Evolutionary conservation across 495 filamentous ascomycete genomes (phyloP).

Genomic region (Trichodelitschia bisporula): DNA sequence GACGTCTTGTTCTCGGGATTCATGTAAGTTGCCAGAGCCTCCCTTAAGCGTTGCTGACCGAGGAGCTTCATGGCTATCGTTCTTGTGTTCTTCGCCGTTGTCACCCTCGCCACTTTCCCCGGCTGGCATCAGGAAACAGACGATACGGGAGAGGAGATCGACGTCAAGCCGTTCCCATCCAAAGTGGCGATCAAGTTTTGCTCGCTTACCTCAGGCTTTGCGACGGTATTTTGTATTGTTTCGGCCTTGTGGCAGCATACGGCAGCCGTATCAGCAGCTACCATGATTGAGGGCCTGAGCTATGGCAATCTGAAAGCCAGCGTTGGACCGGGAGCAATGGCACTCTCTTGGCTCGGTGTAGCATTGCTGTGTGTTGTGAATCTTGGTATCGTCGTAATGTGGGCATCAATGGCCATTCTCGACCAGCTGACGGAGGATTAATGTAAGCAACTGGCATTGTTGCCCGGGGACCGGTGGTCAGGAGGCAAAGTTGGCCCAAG

Average conservation of each 20-base stretch:
- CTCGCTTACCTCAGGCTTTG: neutral
- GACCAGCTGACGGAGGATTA: too few relatives aligned
- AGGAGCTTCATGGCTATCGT: neutral
- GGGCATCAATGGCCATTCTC: too few relatives aligned
- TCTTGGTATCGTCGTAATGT: too few relatives aligned
- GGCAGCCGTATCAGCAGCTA: neutral
- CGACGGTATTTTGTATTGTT: neutral
- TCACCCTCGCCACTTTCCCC: conserved; percentile 1
- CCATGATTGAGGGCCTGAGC: neutral
- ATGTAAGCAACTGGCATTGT: too few relatives aligned
- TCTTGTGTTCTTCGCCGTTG: neutral
- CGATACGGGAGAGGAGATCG: neutral
- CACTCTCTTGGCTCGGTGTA: too few relatives aligned
- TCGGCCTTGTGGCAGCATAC: conserved; percentile 3
- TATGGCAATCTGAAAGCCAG: neutral
- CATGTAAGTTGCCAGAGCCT: neutral
- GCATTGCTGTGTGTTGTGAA: too few relatives aligned
- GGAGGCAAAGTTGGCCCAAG: too few relatives aligned
- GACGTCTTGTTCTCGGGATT: conserved; percentile 2
- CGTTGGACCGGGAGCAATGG: neutral
- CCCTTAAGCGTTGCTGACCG: too few relatives aligned
- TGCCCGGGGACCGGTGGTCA: too few relatives aligned
- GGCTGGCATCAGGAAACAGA: conserved; percentile 3
- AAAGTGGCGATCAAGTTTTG: neutral
- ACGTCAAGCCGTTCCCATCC: conserved; percentile 2